Percentiles rank a stretch among this genome's conserved stretches.
Evolutionary conservation across 78 protist species (phyloP).

Genomic region (Dictyostelium brefeldianum): DNA sequence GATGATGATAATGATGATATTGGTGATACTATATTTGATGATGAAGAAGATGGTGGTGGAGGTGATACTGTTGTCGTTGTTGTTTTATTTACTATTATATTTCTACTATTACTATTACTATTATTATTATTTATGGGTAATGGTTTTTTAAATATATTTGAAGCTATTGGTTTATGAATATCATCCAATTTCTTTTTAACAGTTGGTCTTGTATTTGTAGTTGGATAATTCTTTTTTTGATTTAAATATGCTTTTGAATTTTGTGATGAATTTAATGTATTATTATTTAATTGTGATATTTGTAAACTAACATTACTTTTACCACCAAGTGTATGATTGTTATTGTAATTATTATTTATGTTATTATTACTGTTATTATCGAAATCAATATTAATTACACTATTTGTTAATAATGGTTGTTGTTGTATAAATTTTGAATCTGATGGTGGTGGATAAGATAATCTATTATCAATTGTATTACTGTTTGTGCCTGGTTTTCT

Average conservation of each 20-base stretch:
- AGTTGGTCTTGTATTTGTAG: background rate
- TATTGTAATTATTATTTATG: background rate
- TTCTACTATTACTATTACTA: background rate
- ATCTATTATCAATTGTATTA: background rate
- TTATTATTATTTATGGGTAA: background rate
- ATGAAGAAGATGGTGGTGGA: too few species aligned
- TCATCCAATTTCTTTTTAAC: slow-evolving; percentile 25
- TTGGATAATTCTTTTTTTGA: slow-evolving; percentile 13
- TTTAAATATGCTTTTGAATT: background rate
- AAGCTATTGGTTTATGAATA: background rate
- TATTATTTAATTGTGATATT: background rate
- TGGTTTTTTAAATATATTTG: slow-evolving; percentile 1
- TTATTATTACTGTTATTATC: background rate
- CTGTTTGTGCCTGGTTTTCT: background rate
- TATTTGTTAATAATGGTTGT: slow-evolving; percentile 11
- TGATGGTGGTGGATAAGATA: background rate
- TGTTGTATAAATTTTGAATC: slow-evolving; percentile 23
- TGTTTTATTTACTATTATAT: background rate
- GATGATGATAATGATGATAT: background rate
- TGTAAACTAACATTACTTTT: slow-evolving; percentile 1
- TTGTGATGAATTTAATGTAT: background rate
- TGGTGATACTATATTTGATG: background rate
- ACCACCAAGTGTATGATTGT: background rate
- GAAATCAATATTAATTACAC: background rate
- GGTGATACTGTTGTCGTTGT: background rate